A percentile compares a stretch with the other conserved stretches of the same genome.
Conservation (phyloP, 164 flowering plant genomes). For the Dillenia suffruticosa region DNA sequence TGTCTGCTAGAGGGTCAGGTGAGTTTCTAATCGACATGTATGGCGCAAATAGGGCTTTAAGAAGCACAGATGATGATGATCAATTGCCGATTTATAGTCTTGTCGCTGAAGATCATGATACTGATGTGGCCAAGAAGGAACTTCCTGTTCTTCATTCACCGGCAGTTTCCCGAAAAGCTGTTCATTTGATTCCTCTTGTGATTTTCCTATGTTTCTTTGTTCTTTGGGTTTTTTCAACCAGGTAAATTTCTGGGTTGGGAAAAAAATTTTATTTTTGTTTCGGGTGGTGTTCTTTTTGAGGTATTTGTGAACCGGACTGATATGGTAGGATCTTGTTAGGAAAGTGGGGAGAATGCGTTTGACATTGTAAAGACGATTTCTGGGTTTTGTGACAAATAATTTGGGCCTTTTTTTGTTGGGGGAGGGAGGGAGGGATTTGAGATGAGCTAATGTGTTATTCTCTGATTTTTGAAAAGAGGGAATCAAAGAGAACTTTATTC, state of each 20-base stretch:
- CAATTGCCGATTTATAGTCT: slow-evolving; percentile 24
- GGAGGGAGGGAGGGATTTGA: too few relatives aligned
- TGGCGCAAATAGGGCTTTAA: slow-evolving; percentile 17
- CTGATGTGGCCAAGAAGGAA: slow-evolving; percentile 48
- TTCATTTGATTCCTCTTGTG: slow-evolving; percentile 62
- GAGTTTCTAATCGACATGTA: slow-evolving; percentile 42
- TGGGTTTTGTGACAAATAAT: too few relatives aligned
- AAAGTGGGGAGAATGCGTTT: too few relatives aligned
- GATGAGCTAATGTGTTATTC: too few relatives aligned
- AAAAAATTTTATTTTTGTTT: too few relatives aligned
- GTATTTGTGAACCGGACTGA: too few relatives aligned
- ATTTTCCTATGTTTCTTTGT: slow-evolving; percentile 44
- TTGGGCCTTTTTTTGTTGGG: too few relatives aligned
- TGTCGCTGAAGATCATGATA: slow-evolving; percentile 1
- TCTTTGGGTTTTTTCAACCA: slow-evolving; percentile 55
- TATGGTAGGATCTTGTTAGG: too few relatives aligned
- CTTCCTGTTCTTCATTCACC: slow-evolving; percentile 9
- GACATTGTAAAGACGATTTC: too few relatives aligned
- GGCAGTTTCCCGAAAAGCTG: slow-evolving; percentile 26
- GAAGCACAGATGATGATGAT: slow-evolving; percentile 19
- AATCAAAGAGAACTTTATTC: too few relatives aligned
- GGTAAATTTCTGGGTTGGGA: slow-evolving; percentile 7
- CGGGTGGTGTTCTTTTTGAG: not conserved
- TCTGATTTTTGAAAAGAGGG: too few relatives aligned
- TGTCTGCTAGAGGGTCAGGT: slow-evolving; percentile 27